Evolutionary conservation across 148 eudicot species (phyloP).

Genomic region (Rhododendron vialii): DNA sequence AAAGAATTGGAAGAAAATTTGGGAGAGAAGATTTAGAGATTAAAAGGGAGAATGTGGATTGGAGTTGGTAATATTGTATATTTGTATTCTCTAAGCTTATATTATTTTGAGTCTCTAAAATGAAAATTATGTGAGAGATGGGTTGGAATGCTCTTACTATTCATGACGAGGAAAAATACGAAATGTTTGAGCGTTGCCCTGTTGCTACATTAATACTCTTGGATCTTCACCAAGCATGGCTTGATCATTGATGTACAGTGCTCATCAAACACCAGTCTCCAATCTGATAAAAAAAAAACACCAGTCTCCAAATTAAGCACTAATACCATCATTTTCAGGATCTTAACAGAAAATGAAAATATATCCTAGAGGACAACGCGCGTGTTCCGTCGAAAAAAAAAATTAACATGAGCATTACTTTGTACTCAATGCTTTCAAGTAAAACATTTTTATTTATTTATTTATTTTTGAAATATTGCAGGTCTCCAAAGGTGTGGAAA

Average conservation of each 20-base stretch:
- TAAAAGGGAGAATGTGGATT: no score
- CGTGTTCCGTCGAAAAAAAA: not conserved
- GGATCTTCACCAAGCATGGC: not conserved
- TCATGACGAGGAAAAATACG: not conserved
- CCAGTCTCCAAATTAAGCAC: not conserved
- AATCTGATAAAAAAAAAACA: no score
- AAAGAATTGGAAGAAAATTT: no score
- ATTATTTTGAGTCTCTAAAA: no score
- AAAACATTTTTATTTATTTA: not conserved
- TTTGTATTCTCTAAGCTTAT: no score
- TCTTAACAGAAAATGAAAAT: not conserved
- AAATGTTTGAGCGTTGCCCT: not conserved
- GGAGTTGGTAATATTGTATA: no score
- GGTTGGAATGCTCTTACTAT: no score
- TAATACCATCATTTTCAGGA: not conserved
- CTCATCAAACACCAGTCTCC: not conserved
- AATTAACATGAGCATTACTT: not conserved
- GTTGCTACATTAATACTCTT: not conserved
- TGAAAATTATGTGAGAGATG: no score
- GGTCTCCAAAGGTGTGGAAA: slow-evolving; percentile 43
- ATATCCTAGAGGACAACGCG: not conserved
- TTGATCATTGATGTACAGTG: not conserved
- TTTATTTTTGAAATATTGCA: not conserved
- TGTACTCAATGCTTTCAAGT: not conserved
- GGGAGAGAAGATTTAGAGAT: no score